Evolutionary conservation across 371 early-diverging fungal genomes (phyloP).

Genomic region (Vairimorpha apis): DNA sequence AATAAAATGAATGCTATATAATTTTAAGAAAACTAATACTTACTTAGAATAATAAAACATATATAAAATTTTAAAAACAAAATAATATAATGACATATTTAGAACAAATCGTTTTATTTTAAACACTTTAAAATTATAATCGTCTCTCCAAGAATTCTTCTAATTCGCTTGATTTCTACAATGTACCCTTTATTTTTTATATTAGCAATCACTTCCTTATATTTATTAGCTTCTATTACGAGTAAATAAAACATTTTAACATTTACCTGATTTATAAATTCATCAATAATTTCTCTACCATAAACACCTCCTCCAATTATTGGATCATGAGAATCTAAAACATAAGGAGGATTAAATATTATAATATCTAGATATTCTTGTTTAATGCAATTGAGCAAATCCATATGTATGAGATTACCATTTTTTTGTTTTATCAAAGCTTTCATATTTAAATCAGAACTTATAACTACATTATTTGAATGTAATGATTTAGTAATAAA

Average conservation of each 20-base stretch:
- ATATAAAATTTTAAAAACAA: too few species aligned
- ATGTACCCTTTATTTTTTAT: conserved; percentile 59
- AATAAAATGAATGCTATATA: too few species aligned
- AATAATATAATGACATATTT: too few species aligned
- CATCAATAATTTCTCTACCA: conserved; percentile 80
- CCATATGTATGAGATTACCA: conserved; percentile 34
- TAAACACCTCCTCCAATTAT: conserved; percentile 73
- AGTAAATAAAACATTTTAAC: conserved; percentile 75
- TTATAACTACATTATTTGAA: conserved; percentile 37
- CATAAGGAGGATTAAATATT: conserved; percentile 86
- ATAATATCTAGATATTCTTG: conserved; percentile 68
- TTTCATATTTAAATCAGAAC: conserved; percentile 45
- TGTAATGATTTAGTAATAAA: conserved; percentile 26
- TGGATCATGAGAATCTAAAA: conserved; percentile 64
- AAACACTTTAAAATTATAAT: conserved; percentile 49
- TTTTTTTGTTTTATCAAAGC: conserved; percentile 33
- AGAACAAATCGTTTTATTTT: too few species aligned
- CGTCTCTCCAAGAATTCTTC: conserved; percentile 50
- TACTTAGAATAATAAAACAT: too few species aligned
- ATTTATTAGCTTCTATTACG: conserved; percentile 76
- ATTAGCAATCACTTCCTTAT: conserved; percentile 69
- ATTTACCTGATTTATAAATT: conserved; percentile 68
- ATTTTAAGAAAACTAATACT: too few species aligned
- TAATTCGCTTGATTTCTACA: conserved; percentile 33
- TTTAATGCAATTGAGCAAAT: conserved; percentile 40